Evolutionary conservation across 164 flowering plant genomes (phyloP).

Genomic region (Euptelea pleiosperma): DNA sequence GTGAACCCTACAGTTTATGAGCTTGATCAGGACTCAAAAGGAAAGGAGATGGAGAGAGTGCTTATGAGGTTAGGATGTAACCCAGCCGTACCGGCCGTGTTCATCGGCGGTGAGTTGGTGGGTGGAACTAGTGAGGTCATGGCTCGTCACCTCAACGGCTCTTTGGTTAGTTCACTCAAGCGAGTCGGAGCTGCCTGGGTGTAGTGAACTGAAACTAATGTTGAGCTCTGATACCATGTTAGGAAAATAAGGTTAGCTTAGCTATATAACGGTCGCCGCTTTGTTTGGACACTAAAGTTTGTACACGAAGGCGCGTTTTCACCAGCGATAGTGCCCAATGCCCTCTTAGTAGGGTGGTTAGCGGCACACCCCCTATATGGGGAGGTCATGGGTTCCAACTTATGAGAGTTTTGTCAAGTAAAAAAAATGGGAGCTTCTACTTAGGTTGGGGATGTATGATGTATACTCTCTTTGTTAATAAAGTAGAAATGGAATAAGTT

Average conservation of each 20-base stretch:
- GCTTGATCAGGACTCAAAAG: conserved; percentile 45
- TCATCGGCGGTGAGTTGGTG: conserved; percentile 47
- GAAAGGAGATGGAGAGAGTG: conserved; percentile 48
- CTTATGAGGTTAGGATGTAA: conserved; percentile 35
- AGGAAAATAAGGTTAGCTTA: conserved; percentile 1
- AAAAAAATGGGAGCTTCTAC: no score
- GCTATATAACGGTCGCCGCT: no score
- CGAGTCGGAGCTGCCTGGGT: conserved; percentile 35
- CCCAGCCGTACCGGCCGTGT: conserved; percentile 46
- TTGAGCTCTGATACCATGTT: neutral
- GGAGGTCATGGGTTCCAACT: no score
- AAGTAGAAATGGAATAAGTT: no score
- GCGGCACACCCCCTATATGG: no score
- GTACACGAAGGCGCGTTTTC: no score
- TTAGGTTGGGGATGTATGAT: no score
- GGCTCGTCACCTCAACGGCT: conserved; percentile 45
- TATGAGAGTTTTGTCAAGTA: no score
- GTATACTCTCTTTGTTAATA: no score
- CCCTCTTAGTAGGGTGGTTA: no score
- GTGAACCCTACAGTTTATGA: conserved; percentile 52
- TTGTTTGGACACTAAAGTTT: no score
- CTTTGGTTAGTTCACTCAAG: conserved; percentile 36
- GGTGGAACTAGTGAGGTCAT: conserved; percentile 56
- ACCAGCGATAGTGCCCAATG: no score
- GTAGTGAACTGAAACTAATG: neutral